phyloP scores from a whole-genome alignment of 2,329 filamentous ascomycete genomes.

The Lomentospora prolificans region DNA sequence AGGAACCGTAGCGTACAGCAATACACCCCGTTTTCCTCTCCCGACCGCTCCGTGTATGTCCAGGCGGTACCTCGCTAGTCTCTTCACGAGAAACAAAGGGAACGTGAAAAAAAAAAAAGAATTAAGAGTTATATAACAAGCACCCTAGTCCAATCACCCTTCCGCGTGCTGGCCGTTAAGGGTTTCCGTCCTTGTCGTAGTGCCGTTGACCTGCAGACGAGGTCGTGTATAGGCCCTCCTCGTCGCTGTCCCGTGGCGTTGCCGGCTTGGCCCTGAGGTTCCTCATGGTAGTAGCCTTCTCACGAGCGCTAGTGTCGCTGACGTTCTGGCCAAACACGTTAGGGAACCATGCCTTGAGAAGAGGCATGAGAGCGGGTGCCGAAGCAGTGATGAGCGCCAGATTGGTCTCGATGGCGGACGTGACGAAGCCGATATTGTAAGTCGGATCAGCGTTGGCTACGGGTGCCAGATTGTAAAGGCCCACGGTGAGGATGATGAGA shows the following conservation, averaged over 20 bases:
- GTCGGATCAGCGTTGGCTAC: conserved; percentile 13
- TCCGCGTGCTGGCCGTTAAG: too few relatives aligned
- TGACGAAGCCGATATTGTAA: conserved; percentile 22
- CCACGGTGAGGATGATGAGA: conserved; percentile 17
- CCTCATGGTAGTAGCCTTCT: not conserved
- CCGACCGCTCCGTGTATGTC: too few relatives aligned
- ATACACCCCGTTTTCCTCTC: not conserved
- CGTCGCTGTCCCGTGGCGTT: not conserved
- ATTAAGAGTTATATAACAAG: not conserved
- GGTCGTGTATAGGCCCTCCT: not conserved
- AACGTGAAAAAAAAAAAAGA: not conserved
- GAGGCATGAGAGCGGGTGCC: conserved; percentile 24
- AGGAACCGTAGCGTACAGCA: conserved; percentile 1
- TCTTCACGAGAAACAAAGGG: not conserved
- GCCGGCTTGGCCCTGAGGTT: not conserved
- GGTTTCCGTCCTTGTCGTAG: not conserved
- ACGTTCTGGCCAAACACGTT: conserved; percentile 16
- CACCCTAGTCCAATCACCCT: too few relatives aligned
- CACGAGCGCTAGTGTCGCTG: not conserved
- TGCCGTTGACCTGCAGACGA: not conserved
- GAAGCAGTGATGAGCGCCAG: conserved; percentile 27
- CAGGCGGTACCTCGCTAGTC: too few relatives aligned
- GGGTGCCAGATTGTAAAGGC: conserved; percentile 8
- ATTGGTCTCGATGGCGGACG: conserved; percentile 24
- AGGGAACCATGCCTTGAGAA: conserved; percentile 24